Percentiles rank a stretch among this genome's conserved stretches.
Evolutionary conservation across 2,329 filamentous ascomycete species (phyloP).

Genomic region (Fusarium burgessii): DNA sequence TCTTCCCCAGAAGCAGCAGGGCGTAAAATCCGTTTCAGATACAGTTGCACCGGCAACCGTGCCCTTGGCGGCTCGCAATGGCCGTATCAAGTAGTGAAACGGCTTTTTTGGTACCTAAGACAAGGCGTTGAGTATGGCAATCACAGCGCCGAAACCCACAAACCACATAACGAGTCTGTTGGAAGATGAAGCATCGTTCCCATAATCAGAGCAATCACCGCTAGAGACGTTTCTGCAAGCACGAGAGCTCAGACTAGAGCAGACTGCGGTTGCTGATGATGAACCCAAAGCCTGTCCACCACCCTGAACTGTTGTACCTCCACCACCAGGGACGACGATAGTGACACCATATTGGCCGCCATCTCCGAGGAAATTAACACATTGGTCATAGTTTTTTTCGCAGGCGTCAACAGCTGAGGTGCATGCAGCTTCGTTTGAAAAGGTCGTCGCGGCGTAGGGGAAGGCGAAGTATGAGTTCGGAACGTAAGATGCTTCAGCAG

Average conservation of each 20-base stretch:
- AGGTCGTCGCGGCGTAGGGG: conserved; percentile 67
- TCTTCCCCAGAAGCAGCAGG: not conserved
- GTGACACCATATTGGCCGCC: conserved; percentile 64
- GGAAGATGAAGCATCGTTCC: conserved; percentile 30
- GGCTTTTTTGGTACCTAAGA: conserved; percentile 5
- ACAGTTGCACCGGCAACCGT: not conserved
- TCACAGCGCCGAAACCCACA: conserved; percentile 23
- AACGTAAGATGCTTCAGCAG: conserved; percentile 62
- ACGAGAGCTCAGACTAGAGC: conserved; percentile 64
- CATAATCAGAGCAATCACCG: conserved; percentile 53
- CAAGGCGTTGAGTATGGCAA: conserved; percentile 27
- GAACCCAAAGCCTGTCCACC: conserved; percentile 55
- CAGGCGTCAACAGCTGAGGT: conserved; percentile 64
- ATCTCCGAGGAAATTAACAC: conserved; percentile 62
- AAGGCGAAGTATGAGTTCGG: conserved; percentile 70
- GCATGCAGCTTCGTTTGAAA: conserved; percentile 64
- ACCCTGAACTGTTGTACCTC: conserved; percentile 64
- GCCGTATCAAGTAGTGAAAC: not conserved
- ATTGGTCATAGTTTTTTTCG: conserved; percentile 65
- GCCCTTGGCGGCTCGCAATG: not conserved
- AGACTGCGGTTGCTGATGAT: conserved; percentile 65
- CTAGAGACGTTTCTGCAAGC: conserved; percentile 62
- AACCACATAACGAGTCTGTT: conserved; percentile 17
- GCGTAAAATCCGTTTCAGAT: not conserved
- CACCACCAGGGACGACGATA: conserved; percentile 65